These are phyloP conservation scores for Metarhizium guizhouense DNA, from an alignment of 2,329 filamentous ascomycete species.

Conservation along the genomic window DNA sequence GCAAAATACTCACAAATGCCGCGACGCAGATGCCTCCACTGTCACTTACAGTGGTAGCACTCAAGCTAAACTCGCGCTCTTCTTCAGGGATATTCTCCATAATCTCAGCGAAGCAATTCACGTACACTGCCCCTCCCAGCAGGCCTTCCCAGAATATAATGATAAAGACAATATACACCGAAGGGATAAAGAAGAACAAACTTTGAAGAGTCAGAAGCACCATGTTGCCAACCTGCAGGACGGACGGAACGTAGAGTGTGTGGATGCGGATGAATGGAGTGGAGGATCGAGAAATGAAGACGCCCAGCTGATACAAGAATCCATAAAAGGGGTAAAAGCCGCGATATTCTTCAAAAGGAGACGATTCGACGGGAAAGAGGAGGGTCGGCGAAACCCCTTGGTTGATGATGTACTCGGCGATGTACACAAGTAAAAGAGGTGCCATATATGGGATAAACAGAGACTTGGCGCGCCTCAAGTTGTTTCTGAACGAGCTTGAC, in stretches of 20 bases:
- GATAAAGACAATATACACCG: constrained; percentile 74
- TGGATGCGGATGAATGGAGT: constrained; percentile 80
- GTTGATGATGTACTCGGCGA: constrained; percentile 96
- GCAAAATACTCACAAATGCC: constrained; percentile 69
- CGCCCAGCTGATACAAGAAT: constrained; percentile 88
- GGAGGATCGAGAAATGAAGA: constrained; percentile 88
- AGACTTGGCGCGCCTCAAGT: constrained; percentile 55
- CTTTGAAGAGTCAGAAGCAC: constrained; percentile 65
- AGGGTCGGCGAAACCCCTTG: constrained; percentile 86
- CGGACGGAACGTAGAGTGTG: constrained; percentile 69
- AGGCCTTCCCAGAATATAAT: constrained; percentile 93
- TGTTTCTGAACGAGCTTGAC: constrained; percentile 29
- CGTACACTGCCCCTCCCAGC: constrained; percentile 84
- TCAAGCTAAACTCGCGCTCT: constrained; percentile 84
- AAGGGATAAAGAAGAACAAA: constrained; percentile 72
- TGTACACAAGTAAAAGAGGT: constrained; percentile 82
- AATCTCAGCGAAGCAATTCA: constrained; percentile 93
- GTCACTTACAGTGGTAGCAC: constrained; percentile 86
- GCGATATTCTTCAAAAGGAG: constrained; percentile 73
- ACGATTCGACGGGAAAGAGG: constrained; percentile 67
- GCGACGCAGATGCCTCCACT: constrained; percentile 85
- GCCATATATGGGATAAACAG: constrained; percentile 81
- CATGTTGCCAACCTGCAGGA: constrained; percentile 76
- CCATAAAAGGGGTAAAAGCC: constrained; percentile 93
- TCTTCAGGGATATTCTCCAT: constrained; percentile 67